phyloP scores from a whole-genome alignment of 805 yeast genomes.

The Monosporozyma aquatica region DNA sequence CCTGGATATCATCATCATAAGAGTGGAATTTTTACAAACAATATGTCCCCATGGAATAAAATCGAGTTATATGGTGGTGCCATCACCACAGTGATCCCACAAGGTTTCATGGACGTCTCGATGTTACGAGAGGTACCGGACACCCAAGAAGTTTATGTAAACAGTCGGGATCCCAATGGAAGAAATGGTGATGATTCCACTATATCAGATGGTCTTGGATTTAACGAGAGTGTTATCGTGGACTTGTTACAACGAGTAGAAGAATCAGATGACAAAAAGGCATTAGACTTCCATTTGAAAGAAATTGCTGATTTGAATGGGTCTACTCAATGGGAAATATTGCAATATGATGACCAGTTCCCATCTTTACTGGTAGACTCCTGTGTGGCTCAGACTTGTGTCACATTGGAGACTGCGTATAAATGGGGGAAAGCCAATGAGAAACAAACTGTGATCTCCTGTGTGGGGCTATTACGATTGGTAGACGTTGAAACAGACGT shows the following conservation, averaged over 20 bases:
- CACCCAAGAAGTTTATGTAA: constrained; percentile 82
- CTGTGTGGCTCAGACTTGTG: constrained; percentile 19
- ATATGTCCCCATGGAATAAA: neutral
- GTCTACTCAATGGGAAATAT: constrained; percentile 25
- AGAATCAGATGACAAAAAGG: constrained; percentile 31
- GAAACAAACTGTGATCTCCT: constrained; percentile 37
- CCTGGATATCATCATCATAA: too few relatives aligned
- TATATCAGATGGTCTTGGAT: constrained; percentile 30
- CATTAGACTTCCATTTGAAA: constrained; percentile 43
- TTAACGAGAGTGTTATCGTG: constrained; percentile 51
- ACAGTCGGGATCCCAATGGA: constrained; percentile 24
- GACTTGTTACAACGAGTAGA: constrained; percentile 52
- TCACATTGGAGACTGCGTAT: constrained; percentile 37
- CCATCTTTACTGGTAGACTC: neutral
- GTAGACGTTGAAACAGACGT: constrained; percentile 48
- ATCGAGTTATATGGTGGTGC: constrained; percentile 74
- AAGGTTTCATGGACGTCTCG: constrained; percentile 65
- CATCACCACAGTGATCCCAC: constrained; percentile 49
- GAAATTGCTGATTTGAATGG: constrained; percentile 45
- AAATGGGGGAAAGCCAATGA: constrained; percentile 42
- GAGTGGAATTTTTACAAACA: too few relatives aligned
- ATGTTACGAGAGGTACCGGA: constrained; percentile 78
- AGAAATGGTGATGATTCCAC: constrained; percentile 16
- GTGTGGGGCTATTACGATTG: constrained; percentile 51
- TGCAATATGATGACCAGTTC: constrained; percentile 15